phyloP scores from a whole-genome alignment of 2,329 filamentous ascomycete species.

The Penicillium vulpinum region DNA sequence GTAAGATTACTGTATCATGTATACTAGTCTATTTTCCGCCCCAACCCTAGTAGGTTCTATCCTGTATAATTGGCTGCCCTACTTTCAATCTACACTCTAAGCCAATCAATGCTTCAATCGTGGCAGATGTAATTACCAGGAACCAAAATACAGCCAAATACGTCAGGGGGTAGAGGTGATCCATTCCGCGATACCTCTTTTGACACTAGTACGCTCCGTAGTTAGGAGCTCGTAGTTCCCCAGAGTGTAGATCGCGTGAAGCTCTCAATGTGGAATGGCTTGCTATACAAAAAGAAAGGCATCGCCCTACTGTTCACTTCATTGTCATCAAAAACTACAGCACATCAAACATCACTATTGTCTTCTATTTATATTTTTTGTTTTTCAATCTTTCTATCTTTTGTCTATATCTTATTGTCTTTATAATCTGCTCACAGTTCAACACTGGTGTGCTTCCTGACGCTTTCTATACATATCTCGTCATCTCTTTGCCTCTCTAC shows the following conservation, averaged over 20 bases:
- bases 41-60: not conserved
- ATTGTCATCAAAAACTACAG: conserved; percentile 6
- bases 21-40: not conserved
- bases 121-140: conserved; percentile 22
- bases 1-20: not conserved
- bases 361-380: not conserved
- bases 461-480: conserved; percentile 9
- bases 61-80: conserved; percentile 24
- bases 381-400: conserved; percentile 1
- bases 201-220: conserved; percentile 14
- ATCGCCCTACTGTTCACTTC: conserved; percentile 8
- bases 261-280: conserved; percentile 27
- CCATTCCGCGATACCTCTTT: conserved; percentile 26
- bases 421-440: conserved; percentile 22
- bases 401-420: conserved; percentile 5
- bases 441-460: conserved; percentile 22
- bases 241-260: conserved; percentile 27
- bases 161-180: conserved; percentile 25
- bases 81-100: conserved; percentile 9
- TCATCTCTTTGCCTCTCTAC: not conserved
- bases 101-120: conserved; percentile 15
- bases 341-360: conserved; percentile 2
- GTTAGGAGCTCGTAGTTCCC: conserved; percentile 18
- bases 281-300: conserved; percentile 27
- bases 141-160: conserved; percentile 25